Evolutionary conservation across 2,329 filamentous ascomycete genomes (phyloP).

Genomic region (Botrytis paeoniae): DNA sequence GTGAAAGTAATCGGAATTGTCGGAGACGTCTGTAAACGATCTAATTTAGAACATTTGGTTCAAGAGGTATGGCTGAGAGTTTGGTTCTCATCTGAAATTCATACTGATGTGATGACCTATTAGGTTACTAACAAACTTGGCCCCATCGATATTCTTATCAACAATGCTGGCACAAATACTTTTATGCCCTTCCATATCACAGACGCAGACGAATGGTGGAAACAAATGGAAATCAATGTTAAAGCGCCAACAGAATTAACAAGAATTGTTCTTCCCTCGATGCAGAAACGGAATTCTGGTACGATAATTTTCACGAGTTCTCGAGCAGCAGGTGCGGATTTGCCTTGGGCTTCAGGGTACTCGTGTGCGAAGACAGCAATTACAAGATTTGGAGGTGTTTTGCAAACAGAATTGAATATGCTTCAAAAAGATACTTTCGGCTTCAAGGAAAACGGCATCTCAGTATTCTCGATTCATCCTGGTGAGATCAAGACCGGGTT

Average conservation of each 20-base stretch:
- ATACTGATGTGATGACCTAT: background rate
- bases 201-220: constrained; percentile 27
- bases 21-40: constrained; percentile 23
- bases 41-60: constrained; percentile 22
- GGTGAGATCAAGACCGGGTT: constrained; percentile 26
- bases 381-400: constrained; percentile 25
- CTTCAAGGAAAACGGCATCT: constrained; percentile 23
- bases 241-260: constrained; percentile 27
- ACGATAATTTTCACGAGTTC: constrained; percentile 28
- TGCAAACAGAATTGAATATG: constrained; percentile 26
- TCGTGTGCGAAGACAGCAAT: constrained; percentile 28
- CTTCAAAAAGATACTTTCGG: constrained; percentile 22
- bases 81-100: background rate
- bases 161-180: constrained; percentile 28
- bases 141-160: constrained; percentile 26
- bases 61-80: constrained; percentile 17
- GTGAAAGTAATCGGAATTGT: constrained; percentile 24
- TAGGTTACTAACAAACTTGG: constrained; percentile 23
- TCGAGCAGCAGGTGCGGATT: constrained; percentile 25
- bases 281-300: constrained; percentile 25
- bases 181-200: constrained; percentile 30
- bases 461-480: constrained; percentile 27
- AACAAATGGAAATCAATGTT: constrained; percentile 27
- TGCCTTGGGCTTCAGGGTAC: constrained; percentile 27
- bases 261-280: constrained; percentile 25